These are phyloP conservation scores for Blastobotrys aristatus DNA, from an alignment of 1,139 yeast species.

Conservation along the genomic window DNA sequence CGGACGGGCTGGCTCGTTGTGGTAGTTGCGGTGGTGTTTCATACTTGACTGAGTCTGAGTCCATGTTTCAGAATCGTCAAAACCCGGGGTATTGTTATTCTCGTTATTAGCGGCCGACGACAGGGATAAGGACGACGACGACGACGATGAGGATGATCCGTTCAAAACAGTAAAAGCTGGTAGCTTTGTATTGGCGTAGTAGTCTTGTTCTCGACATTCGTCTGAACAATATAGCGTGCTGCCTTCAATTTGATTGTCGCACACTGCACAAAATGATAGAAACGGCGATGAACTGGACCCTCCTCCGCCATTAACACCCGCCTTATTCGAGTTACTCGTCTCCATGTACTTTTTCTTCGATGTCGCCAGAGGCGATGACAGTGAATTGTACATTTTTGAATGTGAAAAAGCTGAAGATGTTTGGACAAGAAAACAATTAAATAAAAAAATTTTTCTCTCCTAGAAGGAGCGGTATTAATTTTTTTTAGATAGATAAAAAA, in stretches of 20 bases:
- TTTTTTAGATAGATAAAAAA: neutral
- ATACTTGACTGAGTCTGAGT: neutral
- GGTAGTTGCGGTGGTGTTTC: neutral
- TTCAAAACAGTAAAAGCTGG: neutral
- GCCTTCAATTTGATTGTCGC: constrained; percentile 30
- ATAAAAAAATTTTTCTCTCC: no score
- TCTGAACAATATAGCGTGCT: constrained; percentile 31
- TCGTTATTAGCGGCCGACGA: no score
- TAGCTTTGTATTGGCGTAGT: neutral
- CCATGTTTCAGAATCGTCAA: neutral
- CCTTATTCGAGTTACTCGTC: no score
- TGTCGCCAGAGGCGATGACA: constrained; percentile 14
- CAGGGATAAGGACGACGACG: neutral
- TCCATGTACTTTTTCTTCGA: constrained; percentile 9
- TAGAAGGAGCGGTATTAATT: no score
- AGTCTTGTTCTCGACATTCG: constrained; percentile 24
- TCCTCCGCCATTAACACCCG: no score
- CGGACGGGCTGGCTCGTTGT: neutral
- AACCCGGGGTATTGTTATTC: neutral
- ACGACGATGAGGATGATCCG: neutral
- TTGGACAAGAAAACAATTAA: no score
- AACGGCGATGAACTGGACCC: constrained; percentile 19
- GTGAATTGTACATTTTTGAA: constrained; percentile 7
- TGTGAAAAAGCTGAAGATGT: neutral
- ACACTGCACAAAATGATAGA: constrained; percentile 33